Evolutionary conservation across 225 moss, liverwort and hornwort genomes (phyloP), one percentile per base, ranked within the genome.

Genomic region (Neckera pumila): DNA sequence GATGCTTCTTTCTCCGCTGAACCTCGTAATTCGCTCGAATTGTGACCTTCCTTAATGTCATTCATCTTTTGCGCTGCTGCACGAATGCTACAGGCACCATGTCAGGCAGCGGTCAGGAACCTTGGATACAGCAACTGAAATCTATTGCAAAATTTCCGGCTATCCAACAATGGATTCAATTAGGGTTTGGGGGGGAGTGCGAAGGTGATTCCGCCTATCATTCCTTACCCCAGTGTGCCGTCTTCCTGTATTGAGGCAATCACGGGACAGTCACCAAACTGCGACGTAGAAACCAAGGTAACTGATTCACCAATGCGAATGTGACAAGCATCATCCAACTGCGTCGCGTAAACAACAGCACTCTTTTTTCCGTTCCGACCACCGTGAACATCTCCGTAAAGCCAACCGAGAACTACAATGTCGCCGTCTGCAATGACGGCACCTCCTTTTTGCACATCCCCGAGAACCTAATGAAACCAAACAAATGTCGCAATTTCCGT

Each of bases 391-490:
- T 90, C 86, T 38, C 98, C 98, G 64, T 88, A 86, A 38, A 98
- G 92, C 79, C 92, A 90, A 74, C 98, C 98, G 64, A 98, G 85
- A 49, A 98, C 93, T 64, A 96, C 72, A 74, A 98, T 81, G 88
- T 98, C 96, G n/a, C 95, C 98, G 49, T 92, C 95, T 67, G 97
- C 95, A 84, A 92, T 49, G 23, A 97, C 82, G 45, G 80, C 85
- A 62, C 93, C 98, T 91, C 96, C 93, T 80, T 86, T 81, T 86
- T 91, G 84, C 88, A 98, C 95, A 86, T 95, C 95, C 80, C 95
- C 98, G 59, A 92, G 81, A 70, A 97, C 93, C 96, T 95, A 92
- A 53, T 57, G 66, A 63, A 84, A 70, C 49, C 33, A 21, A 85
- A 26, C 76, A 89, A 42, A 67, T 27, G 26, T 51, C 22, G 17